Conservation (phyloP, 2,329 filamentous ascomycete genomes). For the Botryotinia narcissicola region DNA sequence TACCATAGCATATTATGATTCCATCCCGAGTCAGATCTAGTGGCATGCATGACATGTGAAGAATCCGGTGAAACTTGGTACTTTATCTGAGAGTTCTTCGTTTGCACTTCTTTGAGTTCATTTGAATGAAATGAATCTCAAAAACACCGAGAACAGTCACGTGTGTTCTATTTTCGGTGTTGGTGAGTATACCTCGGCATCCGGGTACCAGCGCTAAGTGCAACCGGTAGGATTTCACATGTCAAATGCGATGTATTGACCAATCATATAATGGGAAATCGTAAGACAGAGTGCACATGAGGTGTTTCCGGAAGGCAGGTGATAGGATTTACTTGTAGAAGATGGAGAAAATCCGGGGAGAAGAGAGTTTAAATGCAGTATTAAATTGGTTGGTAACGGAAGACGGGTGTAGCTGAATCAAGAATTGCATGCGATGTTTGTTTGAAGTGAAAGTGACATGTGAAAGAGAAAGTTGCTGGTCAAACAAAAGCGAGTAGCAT, state of each 20-base stretch:
- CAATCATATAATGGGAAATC: background rate
- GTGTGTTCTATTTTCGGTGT: background rate
- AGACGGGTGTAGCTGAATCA: background rate
- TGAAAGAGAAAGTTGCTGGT: slow-evolving; percentile 13
- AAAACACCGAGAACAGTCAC: slow-evolving; percentile 1
- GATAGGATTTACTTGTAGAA: background rate
- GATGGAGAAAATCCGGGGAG: slow-evolving; percentile 20
- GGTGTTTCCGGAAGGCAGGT: slow-evolving; percentile 5
- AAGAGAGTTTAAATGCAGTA: background rate
- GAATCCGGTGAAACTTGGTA: background rate
- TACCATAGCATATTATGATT: background rate
- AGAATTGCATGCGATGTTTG: slow-evolving; percentile 1
- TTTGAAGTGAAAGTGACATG: slow-evolving; percentile 13
- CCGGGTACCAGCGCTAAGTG: background rate
- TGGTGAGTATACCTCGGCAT: slow-evolving; percentile 7
- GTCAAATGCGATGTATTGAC: background rate
- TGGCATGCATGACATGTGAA: background rate
- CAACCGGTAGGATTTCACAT: slow-evolving; percentile 13
- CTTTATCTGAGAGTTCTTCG: background rate
- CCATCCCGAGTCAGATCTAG: background rate
- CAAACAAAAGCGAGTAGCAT: slow-evolving; percentile 1
- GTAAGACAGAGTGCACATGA: slow-evolving; percentile 10
- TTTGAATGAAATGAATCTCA: background rate
- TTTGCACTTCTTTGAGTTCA: background rate
- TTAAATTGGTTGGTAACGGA: slow-evolving; percentile 1